These are phyloP conservation scores for Euclidium syriacum DNA, from an alignment of 345 rosid species.

Conservation along the genomic window DNA sequence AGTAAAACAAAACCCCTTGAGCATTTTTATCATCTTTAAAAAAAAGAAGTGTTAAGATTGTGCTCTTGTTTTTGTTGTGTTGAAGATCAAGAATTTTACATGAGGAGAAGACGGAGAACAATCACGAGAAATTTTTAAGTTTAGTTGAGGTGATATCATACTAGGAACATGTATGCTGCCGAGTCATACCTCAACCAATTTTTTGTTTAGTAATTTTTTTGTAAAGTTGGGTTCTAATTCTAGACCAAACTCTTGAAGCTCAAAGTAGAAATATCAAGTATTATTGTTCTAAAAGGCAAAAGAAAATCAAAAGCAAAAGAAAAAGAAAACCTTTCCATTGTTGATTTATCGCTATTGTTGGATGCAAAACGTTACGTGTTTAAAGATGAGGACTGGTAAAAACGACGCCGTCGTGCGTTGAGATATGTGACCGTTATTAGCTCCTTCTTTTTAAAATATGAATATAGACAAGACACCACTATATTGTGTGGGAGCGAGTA, in stretches of 20 bases:
- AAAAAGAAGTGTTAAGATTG: not conserved
- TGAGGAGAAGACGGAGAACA: not conserved
- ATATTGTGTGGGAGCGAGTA: slow-evolving; percentile 33
- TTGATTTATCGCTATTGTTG: too few relatives aligned
- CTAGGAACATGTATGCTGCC: not conserved
- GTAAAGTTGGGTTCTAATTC: not conserved
- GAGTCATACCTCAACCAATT: not conserved
- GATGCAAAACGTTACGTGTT: not conserved
- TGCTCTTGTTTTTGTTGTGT: not conserved
- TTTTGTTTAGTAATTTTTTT: not conserved
- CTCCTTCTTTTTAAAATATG: not conserved
- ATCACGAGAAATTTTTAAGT: not conserved
- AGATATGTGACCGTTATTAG: slow-evolving; percentile 81
- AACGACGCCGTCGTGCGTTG: slow-evolving; percentile 48
- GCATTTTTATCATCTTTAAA: not conserved
- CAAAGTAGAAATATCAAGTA: not conserved
- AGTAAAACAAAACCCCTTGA: not conserved
- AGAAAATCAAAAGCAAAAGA: not conserved
- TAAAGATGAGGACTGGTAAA: too few relatives aligned
- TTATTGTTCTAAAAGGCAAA: slow-evolving; percentile 3
- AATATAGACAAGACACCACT: slow-evolving; percentile 24
- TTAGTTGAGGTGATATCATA: slow-evolving; percentile 4
- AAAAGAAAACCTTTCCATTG: not conserved
- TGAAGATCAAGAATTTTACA: not conserved
- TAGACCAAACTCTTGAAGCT: not conserved